Base-by-base conservation (phyloP, 192 early-diverging fungal species). In the Diversispora epigaea region DNA sequence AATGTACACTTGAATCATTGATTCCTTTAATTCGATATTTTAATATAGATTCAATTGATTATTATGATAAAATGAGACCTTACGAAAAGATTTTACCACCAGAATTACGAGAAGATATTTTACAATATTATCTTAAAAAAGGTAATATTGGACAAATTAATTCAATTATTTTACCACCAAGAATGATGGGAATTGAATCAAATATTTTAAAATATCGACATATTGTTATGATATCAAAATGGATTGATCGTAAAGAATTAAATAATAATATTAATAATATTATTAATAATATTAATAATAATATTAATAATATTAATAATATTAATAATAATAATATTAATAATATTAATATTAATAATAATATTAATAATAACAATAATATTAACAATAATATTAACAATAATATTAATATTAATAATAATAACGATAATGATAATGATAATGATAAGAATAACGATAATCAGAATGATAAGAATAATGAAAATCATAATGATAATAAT, bases 11-110 rank as follows among this genome's bases (percentile, higher is more conserved):
- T 17, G 19, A 58, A 46, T 54, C 41, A 19, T 71, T 50, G 21
- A 71, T 71, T 14, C 55, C 70, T 4, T 71, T 71, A 43, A 57
- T 71, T 45, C 19, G 70, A 11, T 71, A 57, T 41, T 71, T 71
- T 57, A 41, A 71, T 21, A 71, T 71, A 43, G 32, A 54, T 10
- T 46, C 70, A 39, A 14, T n/a, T 57, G 70, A 71, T 12, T 71
- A 46, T 57, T 71, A n/a, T 19, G 55, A 57, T 57, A 54, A 58
- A 57, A 39, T 71, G 50, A 71, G 70, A 45, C 70, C 70, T 57
- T 71, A 43, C 57, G 40, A 25, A 19, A 32, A 71, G n/a, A 71
- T 71, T 56, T 58, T 71, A 43, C 70, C 54, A 41, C 25, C 12
- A 19, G 55, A 57, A 3, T 57, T 71, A 39, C 32, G 41, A 17